Base-by-base conservation (phyloP, 805 yeast species). In the Hermanozyma aechmeae region DNA sequence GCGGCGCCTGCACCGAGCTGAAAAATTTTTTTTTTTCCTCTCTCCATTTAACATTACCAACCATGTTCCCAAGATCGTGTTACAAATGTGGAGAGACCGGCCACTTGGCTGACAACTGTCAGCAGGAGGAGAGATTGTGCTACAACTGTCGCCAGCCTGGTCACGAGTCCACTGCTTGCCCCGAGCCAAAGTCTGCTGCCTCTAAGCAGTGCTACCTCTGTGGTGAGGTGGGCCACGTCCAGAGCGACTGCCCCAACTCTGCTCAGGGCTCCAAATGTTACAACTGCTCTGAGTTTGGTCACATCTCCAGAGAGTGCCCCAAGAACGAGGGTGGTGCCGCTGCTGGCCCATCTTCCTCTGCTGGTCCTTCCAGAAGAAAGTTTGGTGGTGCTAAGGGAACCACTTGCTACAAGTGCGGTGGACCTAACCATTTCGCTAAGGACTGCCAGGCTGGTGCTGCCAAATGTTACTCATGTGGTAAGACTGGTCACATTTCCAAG, bases 381-480 rank as follows among this genome's bases (percentile, higher is more conserved):
- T 32, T 38, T 36, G 34, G 34, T 37, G 33, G 50, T 50, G 30
- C 39, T 34, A 49, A 61, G 39, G 59, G 61, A 36, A 62, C 79
- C 38, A 72, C 83, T 34, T 83, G 95, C 62, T 81, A 79, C 77
- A 83, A 79, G 62, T 83, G 94, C 57, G 93, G 93, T 51, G 92
- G 89, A 41, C 86, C 92, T 52, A 83, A 83, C 75, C 95, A 85
- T 59, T 79, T 78, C 62, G 94, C 95, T 42, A 79, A 83, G 65
- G 94, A 84, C 58, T 84, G 95, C 62, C 79, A 76, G 56, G 77
- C 76, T 44, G 71, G 75, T 33, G 46, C 46, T 31, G 70, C 76
- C 53, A 83, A 83, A 62, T 86, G 96, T 63, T 87, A 84, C 71
- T 81, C 87, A 38, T 86, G 96, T 62, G 95, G 95, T 46, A 76